Conservation (phyloP, 1,284 basidiomycete genomes). For the Ganoderma sinense region DNA sequence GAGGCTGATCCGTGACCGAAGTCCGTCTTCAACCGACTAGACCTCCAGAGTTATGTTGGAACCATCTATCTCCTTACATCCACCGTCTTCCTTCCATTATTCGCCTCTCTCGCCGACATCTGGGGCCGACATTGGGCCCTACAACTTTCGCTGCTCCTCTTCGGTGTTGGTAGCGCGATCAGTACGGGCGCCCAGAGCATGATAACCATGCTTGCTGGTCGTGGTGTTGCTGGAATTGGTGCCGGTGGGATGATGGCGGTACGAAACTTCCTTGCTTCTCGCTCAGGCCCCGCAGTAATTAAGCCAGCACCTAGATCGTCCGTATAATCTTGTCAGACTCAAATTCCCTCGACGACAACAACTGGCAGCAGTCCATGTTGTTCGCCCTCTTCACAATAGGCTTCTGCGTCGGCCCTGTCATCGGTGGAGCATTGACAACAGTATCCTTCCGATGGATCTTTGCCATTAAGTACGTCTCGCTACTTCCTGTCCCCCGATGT, state of each 20-base stretch:
- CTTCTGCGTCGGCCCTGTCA: conserved; percentile 52
- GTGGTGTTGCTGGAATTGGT: conserved; percentile 55
- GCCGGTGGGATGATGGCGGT: conserved; percentile 56
- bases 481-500: not conserved
- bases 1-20: conserved; percentile 19
- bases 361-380: conserved; percentile 48
- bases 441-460: conserved; percentile 60
- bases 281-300: not conserved
- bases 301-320: conserved; percentile 42
- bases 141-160: conserved; percentile 52
- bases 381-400: conserved; percentile 54
- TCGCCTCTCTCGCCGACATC: conserved; percentile 56
- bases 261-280: conserved; percentile 16
- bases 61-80: conserved; percentile 52
- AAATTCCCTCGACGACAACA: conserved; percentile 50
- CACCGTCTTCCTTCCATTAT: conserved; percentile 59
- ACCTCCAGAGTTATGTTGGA: conserved; percentile 54
- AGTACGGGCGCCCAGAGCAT: conserved; percentile 53
- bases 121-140: conserved; percentile 55
- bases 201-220: conserved; percentile 52
- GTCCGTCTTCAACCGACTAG: conserved; percentile 54
- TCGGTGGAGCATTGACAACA: conserved; percentile 51
- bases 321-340: conserved; percentile 55
- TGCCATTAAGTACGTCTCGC: conserved; percentile 54
- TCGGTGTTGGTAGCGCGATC: conserved; percentile 54